Conservation (phyloP, 768 basidiomycete species). For the Kondoa subrosea region DNA sequence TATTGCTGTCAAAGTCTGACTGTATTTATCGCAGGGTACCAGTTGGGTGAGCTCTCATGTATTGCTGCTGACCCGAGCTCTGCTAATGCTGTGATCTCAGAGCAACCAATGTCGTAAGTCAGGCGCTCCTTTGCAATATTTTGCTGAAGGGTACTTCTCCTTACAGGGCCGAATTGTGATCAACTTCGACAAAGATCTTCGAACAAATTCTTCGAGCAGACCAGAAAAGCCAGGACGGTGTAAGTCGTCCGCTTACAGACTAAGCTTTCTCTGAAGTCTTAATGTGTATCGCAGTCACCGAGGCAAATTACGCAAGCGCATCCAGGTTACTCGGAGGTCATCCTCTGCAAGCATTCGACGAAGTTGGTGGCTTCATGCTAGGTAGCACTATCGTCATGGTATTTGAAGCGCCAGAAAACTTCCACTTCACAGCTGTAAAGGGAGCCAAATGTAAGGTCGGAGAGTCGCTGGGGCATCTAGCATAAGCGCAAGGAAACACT, state of each 20-base stretch:
- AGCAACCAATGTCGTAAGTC: constrained; percentile 69
- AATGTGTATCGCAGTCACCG: constrained; percentile 44
- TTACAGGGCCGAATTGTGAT: constrained; percentile 64
- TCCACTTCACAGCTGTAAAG: constrained; percentile 46
- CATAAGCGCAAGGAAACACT: constrained; percentile 8
- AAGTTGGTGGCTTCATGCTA: constrained; percentile 93
- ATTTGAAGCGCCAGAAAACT: constrained; percentile 69
- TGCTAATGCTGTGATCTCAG: background rate
- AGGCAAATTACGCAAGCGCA: constrained; percentile 77
- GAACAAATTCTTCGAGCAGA: constrained; percentile 64
- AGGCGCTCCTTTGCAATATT: background rate
- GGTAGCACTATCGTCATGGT: constrained; percentile 93
- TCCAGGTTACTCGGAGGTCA: constrained; percentile 71
- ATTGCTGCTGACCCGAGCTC: too few relatives aligned
- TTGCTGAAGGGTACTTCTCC: background rate
- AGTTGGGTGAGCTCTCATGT: constrained; percentile 51
- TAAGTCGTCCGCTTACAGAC: constrained; percentile 25
- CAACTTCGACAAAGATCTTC: constrained; percentile 79
- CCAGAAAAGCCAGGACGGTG: constrained; percentile 49
- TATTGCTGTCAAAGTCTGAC: background rate
- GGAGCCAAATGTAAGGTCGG: constrained; percentile 81
- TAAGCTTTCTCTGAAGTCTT: background rate
- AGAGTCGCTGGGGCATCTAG: constrained; percentile 39
- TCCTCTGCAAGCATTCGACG: constrained; percentile 68
- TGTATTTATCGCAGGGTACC: constrained; percentile 40